Percentiles rank a stretch among this genome's conserved stretches.
Conservation (phyloP, 2,329 filamentous ascomycete genomes). For the Beauveria sp. region DNA sequence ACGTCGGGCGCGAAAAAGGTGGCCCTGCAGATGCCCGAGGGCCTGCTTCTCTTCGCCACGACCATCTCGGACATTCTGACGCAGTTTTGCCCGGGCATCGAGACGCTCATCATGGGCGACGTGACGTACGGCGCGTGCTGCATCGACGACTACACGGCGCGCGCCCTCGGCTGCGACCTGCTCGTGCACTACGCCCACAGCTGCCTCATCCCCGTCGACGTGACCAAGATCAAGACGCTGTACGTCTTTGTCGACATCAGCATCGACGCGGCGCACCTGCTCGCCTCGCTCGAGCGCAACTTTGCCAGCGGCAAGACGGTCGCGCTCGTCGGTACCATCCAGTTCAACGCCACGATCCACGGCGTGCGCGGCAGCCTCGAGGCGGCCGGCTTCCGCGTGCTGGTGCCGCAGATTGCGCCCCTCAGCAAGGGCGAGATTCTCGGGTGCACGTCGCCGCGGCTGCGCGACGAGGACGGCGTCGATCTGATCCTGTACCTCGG, state of each 20-base stretch:
- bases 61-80: slow-evolving; percentile 95
- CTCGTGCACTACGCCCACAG: slow-evolving; percentile 96
- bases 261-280: slow-evolving; percentile 82
- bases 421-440: slow-evolving; percentile 88
- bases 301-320: slow-evolving; percentile 80
- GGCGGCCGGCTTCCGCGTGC: slow-evolving; percentile 72
- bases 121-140: slow-evolving; percentile 98
- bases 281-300: slow-evolving; percentile 82
- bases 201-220: slow-evolving; percentile 90
- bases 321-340: slow-evolving; percentile 91
- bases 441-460: slow-evolving; percentile 85
- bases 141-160: slow-evolving; percentile 95
- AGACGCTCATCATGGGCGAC: slow-evolving; percentile 97
- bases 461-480: slow-evolving; percentile 50
- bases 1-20: slow-evolving; percentile 72
- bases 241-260: slow-evolving; percentile 98
- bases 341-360: slow-evolving; percentile 97
- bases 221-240: slow-evolving; percentile 92
- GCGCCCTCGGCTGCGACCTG: slow-evolving; percentile 87
- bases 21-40: slow-evolving; percentile 95
- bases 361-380: slow-evolving; percentile 72
- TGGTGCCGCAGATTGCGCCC: slow-evolving; percentile 88
- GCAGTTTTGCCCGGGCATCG: slow-evolving; percentile 84
- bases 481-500: slow-evolving; percentile 84
- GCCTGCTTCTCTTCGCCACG: slow-evolving; percentile 88